These are phyloP conservation scores for Caryopteris hybrid DNA, from an alignment of 305 asterid genomes.

Conservation along the genomic window DNA sequence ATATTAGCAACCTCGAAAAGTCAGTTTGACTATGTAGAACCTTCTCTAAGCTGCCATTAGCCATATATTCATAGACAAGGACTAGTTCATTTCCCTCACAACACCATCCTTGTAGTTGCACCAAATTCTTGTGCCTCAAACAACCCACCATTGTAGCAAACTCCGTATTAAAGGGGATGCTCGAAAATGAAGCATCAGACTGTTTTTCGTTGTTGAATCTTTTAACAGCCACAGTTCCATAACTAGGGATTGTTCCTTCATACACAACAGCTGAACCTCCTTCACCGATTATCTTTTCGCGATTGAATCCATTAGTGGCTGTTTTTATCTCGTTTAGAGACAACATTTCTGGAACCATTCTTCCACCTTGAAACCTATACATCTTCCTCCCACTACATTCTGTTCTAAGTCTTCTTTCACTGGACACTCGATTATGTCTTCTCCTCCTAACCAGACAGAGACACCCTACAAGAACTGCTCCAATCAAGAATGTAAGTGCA, in stretches of 20 bases:
- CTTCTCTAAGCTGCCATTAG: slow-evolving; percentile 66
- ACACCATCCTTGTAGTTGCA: slow-evolving; percentile 77
- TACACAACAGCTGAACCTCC: slow-evolving; percentile 88
- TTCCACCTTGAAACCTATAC: slow-evolving; percentile 34
- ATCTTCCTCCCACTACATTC: slow-evolving; percentile 23
- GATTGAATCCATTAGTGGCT: slow-evolving; percentile 71
- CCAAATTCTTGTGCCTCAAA: slow-evolving; percentile 70
- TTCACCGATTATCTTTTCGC: slow-evolving; percentile 56
- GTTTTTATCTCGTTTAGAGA: slow-evolving; percentile 55
- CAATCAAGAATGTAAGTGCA: slow-evolving; percentile 18
- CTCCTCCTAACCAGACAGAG: slow-evolving; percentile 1
- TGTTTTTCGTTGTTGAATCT: slow-evolving; percentile 44
- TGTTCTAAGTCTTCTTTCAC: slow-evolving; percentile 16
- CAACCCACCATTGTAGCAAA: slow-evolving; percentile 76
- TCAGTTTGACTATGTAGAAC: slow-evolving; percentile 30
- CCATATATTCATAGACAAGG: slow-evolving; percentile 66
- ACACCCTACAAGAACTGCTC: slow-evolving; percentile 9
- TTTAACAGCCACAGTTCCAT: slow-evolving; percentile 65
- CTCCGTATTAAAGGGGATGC: slow-evolving; percentile 56
- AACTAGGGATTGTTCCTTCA: slow-evolving; percentile 52
- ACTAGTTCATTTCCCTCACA: slow-evolving; percentile 71
- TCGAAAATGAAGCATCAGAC: slow-evolving; percentile 23
- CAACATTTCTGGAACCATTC: slow-evolving; percentile 51
- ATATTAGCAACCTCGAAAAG: slow-evolving; percentile 37
- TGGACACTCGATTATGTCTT: slow-evolving; percentile 7